Evolutionary conservation across 1,139 yeast species (phyloP), one percentile per base, ranked within the genome.

Genomic region (Sugiyamaella pinicola): DNA sequence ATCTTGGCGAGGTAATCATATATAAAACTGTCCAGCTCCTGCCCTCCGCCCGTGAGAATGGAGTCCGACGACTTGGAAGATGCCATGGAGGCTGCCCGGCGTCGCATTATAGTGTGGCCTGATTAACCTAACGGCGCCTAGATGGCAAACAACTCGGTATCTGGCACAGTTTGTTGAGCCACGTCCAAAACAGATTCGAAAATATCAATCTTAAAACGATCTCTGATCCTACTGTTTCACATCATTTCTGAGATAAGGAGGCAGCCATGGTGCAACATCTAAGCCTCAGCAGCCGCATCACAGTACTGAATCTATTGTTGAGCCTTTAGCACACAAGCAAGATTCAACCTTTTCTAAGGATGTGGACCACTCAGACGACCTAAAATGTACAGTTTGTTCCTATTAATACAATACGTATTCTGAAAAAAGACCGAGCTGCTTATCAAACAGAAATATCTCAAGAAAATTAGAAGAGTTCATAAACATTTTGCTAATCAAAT

Each of bases 1-100:
- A 75, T 66, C 55, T 76, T 76, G 46, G 78, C 73, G 21, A 76
- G 67, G 53, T 74, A 77, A 58, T 77, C 80, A 57, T 76, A 77
- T 47, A 70, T 56, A 24, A 40, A 41, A 10, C 63, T 49, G 47
- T 59, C 66, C 38, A 67, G 61, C 51, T 67, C 70, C 63, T 63
- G 59, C 3, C 47, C 47, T 7, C 39, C 47, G 9, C 22, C 48
- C 6, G 42, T 24, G 22, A 49, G 43, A 21, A 49, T 29, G 4
- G 52, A 49, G 43, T 49, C 52, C 4, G 67, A 62, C 38, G 66
- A 61, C 53, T 59, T 57, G 13, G 65, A 60, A 33, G 68, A 64
- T 21, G 65, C 60, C 39, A 59, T 55, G 7, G 68, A 64, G n/a
- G 60, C 54, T 31, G 68, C 63, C 39, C 68, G 52, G 22, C 64